Evolutionary conservation across 371 early-diverging fungal genomes (phyloP).

Genomic region (Syncephalastrum racemosum): DNA sequence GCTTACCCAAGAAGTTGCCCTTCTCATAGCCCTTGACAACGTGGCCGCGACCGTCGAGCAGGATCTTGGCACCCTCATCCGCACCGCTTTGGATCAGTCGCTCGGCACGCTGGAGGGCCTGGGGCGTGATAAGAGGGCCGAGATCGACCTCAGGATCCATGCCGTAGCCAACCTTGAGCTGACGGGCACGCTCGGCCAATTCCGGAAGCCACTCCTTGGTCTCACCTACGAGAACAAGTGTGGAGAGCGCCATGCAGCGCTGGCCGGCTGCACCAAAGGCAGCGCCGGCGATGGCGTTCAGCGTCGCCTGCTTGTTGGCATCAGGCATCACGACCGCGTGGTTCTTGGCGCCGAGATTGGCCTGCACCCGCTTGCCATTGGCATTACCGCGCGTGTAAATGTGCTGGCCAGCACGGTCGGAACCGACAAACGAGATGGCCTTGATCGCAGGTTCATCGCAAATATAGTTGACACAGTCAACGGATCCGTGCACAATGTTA

Average conservation of each 20-base stretch:
- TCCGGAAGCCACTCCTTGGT: conserved; percentile 88
- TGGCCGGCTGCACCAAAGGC: conserved; percentile 98
- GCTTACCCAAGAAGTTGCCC: conserved; percentile 88
- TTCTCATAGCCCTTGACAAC: conserved; percentile 71
- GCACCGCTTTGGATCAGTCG: conserved; percentile 80
- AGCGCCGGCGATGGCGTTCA: conserved; percentile 91
- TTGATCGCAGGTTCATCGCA: conserved; percentile 86
- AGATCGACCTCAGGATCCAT: conserved; percentile 87
- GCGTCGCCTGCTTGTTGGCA: conserved; percentile 85
- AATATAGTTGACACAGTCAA: conserved; percentile 90
- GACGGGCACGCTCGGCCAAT: conserved; percentile 82
- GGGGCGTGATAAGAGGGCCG: conserved; percentile 87
- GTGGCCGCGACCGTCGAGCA: conserved; percentile 89
- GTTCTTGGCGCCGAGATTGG: conserved; percentile 97
- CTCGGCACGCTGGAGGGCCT: conserved; percentile 82
- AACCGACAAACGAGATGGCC: conserved; percentile 96
- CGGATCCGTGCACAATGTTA: conserved; percentile 91
- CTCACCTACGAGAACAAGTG: conserved; percentile 89
- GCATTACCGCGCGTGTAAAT: conserved; percentile 87
- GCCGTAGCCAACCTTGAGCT: conserved; percentile 86
- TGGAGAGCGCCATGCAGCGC: conserved; percentile 94
- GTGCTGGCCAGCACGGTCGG: conserved; percentile 81
- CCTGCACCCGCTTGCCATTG: conserved; percentile 96
- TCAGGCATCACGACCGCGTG: conserved; percentile 96
- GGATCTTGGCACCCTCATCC: conserved; percentile 87